Conservation (phyloP, 805 yeast genomes). For the Hanseniaspora vineae region DNA sequence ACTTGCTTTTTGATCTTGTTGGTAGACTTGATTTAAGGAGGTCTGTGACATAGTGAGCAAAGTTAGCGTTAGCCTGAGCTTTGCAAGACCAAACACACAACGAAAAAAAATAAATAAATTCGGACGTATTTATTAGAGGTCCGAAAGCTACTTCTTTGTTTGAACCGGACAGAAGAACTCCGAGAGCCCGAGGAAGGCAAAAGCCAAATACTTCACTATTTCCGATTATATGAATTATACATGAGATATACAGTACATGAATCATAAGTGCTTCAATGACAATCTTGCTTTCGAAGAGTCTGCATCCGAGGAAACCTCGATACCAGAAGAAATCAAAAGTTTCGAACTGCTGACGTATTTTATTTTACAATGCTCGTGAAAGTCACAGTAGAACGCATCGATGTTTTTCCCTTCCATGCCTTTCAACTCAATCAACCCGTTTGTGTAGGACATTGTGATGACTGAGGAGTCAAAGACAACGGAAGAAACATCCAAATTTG, state of each 20-base stretch:
- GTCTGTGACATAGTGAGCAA: too few species aligned
- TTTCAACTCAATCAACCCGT: not conserved
- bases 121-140: too few species aligned
- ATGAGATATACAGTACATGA: constrained; percentile 1
- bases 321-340: not conserved
- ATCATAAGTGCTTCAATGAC: constrained; percentile 1
- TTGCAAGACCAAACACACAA: not conserved
- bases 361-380: not conserved
- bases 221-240: not conserved
- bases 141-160: too few species aligned
- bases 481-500: not conserved
- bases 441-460: not conserved
- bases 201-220: too few species aligned
- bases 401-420: not conserved
- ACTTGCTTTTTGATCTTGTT: too few species aligned
- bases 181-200: too few species aligned
- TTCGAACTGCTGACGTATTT: not conserved
- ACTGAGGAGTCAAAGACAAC: not conserved
- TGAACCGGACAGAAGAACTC: too few species aligned
- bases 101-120: too few species aligned
- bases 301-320: constrained; percentile 9
- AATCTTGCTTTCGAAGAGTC: constrained; percentile 4
- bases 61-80: constrained; percentile 1
- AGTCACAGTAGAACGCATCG: not conserved
- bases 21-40: too few species aligned